phyloP scores from a whole-genome alignment of 2,329 filamentous ascomycete species.

The Trichoderma atrobrunneum region DNA sequence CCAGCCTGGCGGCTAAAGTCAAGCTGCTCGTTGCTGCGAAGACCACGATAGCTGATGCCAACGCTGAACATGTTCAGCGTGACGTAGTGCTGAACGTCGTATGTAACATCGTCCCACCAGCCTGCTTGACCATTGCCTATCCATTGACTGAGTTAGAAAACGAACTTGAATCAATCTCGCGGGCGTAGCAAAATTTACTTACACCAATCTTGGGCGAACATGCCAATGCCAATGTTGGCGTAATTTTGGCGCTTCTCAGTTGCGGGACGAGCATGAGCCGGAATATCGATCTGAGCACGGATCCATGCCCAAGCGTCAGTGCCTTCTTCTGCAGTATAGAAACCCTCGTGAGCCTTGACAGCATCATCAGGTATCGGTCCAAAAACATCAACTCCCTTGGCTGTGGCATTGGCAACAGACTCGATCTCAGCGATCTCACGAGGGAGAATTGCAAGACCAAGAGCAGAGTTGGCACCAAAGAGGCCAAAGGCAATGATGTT shows the following conservation, averaged over 20 bases:
- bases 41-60: slow-evolving; percentile 23
- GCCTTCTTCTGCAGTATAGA: slow-evolving; percentile 24
- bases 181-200: background rate
- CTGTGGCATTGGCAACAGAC: slow-evolving; percentile 4
- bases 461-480: background rate
- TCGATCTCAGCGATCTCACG: background rate
- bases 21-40: slow-evolving; percentile 24
- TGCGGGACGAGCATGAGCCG: background rate
- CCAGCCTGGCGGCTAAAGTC: slow-evolving; percentile 22
- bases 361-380: slow-evolving; percentile 24
- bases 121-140: slow-evolving; percentile 21
- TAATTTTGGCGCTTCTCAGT: slow-evolving; percentile 21
- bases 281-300: slow-evolving; percentile 24
- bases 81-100: slow-evolving; percentile 18
- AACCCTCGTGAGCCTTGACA: slow-evolving; percentile 20
- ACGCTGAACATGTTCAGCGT: slow-evolving; percentile 22
- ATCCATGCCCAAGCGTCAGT: slow-evolving; percentile 25
- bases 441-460: background rate
- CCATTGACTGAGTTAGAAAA: background rate
- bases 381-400: slow-evolving; percentile 23
- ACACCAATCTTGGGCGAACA: slow-evolving; percentile 23
- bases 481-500: background rate
- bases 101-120: slow-evolving; percentile 23
- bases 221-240: slow-evolving; percentile 24
- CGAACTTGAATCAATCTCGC: background rate